These are phyloP conservation scores for Fusarium goolgardi DNA, from an alignment of 2,329 filamentous ascomycete genomes.

Conservation along the genomic window DNA sequence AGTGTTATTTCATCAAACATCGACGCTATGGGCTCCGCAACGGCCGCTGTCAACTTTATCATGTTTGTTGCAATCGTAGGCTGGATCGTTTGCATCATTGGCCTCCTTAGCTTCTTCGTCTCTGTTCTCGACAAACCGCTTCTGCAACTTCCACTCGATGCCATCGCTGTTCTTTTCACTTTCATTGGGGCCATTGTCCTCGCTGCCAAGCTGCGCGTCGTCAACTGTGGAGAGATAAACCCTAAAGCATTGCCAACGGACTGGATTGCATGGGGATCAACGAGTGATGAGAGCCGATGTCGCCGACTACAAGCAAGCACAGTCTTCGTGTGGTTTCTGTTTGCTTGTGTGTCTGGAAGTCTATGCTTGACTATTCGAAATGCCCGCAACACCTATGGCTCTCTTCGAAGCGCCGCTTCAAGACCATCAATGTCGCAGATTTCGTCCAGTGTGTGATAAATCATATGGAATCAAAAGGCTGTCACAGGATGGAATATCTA, in stretches of 20 bases:
- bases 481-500: neutral
- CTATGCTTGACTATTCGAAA: conserved; percentile 67
- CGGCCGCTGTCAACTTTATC: conserved; percentile 68
- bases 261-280: conserved; percentile 72
- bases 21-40: conserved; percentile 56
- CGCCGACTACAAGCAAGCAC: conserved; percentile 79
- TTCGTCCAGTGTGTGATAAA: conserved; percentile 55
- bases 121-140: conserved; percentile 64
- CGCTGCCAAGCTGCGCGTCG: conserved; percentile 74
- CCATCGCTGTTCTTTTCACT: conserved; percentile 72
- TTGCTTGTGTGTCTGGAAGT: conserved; percentile 68
- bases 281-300: conserved; percentile 72
- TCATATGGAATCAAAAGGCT: neutral
- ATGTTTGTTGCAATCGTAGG: conserved; percentile 77
- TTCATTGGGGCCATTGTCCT: conserved; percentile 78
- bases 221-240: conserved; percentile 71
- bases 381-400: conserved; percentile 60
- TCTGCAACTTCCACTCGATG: conserved; percentile 67
- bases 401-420: conserved; percentile 53
- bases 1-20: conserved; percentile 67
- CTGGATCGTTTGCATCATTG: conserved; percentile 74
- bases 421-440: conserved; percentile 69
- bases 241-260: conserved; percentile 52
- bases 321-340: conserved; percentile 85
- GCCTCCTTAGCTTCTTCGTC: conserved; percentile 67